Base-by-base conservation (phyloP, 2,329 filamentous ascomycete species). In the Nigrospora sphaerica region DNA sequence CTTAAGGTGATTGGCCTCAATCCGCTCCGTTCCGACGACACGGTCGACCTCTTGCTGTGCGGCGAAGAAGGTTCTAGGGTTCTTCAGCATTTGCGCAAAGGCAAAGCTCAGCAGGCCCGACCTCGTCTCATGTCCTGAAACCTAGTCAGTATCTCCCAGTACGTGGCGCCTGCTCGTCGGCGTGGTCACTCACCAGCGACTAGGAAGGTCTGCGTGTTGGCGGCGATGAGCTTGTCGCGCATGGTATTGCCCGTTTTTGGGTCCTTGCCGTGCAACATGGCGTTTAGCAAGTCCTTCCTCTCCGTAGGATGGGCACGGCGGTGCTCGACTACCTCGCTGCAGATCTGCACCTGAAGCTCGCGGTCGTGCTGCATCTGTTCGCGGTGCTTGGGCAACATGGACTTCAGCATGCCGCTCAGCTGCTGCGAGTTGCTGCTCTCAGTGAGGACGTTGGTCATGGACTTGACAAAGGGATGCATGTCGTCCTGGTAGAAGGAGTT, bases 101-200 rank as follows among this genome's bases (percentile, higher is more conserved):
- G 75, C 65, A 56, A 86, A 88, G 0, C 81, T 77, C 12, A 89
- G 61, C 14, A 84, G 64, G 3, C 83, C 84, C 2, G 81, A 80
- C 0, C 85, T 85, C 0, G 86, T 90, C 55, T 88, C 85, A 51
- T 87, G 84, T 2, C 82, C 81, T 33, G 82, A 82, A 54, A 88
- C 19, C 38, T 50, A 50, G 40, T 23, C 12, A 16, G 45, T 45
- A 42, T n/a, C 12, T 17, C 17, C 28, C 2, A 39, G 17, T 18
- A 6, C 13, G 14, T 32, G 4, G 10, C 11, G 16, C n/a, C 7
- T 12, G 13, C 12, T 19, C 3, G 23, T n/a, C 14, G 39, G 28
- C 14, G n/a, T 10, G 36, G 19, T 38, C 17, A 16, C 50, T 44
- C 59, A 64, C 71, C 70, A 37, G 72, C 73, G 52, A 75, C 69